These are phyloP conservation scores for Lactarius tabidus DNA, from an alignment of 768 basidiomycete species.

Conservation along the genomic window DNA sequence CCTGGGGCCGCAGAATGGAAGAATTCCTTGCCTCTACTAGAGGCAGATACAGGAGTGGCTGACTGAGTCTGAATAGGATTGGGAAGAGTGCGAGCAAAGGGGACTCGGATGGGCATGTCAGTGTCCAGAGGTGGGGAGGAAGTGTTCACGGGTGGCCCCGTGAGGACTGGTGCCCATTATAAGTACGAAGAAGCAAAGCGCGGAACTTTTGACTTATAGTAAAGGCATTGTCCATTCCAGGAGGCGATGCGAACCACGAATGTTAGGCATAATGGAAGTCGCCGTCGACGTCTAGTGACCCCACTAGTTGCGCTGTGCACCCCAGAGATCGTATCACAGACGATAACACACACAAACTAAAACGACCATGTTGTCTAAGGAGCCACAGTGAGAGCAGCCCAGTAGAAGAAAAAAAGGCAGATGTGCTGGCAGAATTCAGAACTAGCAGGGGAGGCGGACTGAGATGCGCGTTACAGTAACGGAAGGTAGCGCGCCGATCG, in stretches of 20 bases:
- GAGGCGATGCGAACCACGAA: not conserved
- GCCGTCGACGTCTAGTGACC: too few species aligned
- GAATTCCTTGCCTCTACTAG: not conserved
- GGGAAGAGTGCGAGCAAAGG: not conserved
- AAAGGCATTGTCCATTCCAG: not conserved
- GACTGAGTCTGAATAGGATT: not conserved
- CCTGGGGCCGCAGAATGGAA: conserved; percentile 1
- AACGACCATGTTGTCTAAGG: too few species aligned
- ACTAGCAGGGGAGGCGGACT: too few species aligned
- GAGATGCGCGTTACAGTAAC: too few species aligned
- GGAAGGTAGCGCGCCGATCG: too few species aligned
- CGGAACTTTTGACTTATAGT: not conserved
- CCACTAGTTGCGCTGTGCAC: too few species aligned
- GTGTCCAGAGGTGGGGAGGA: not conserved
- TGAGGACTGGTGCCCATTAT: not conserved
- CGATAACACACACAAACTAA: too few species aligned
- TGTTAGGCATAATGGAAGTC: conserved; percentile 7
- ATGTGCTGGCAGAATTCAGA: too few species aligned
- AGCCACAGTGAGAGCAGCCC: too few species aligned
- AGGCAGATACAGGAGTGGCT: not conserved
- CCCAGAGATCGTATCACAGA: too few species aligned
- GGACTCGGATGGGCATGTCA: not conserved
- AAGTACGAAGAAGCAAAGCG: not conserved
- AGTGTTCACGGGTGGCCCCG: not conserved
- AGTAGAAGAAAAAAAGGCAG: too few species aligned